Percentiles rank a stretch among this genome's conserved stretches.
phyloP scores from a whole-genome alignment of 2,329 filamentous ascomycete species.

The Cercospora sesami region DNA sequence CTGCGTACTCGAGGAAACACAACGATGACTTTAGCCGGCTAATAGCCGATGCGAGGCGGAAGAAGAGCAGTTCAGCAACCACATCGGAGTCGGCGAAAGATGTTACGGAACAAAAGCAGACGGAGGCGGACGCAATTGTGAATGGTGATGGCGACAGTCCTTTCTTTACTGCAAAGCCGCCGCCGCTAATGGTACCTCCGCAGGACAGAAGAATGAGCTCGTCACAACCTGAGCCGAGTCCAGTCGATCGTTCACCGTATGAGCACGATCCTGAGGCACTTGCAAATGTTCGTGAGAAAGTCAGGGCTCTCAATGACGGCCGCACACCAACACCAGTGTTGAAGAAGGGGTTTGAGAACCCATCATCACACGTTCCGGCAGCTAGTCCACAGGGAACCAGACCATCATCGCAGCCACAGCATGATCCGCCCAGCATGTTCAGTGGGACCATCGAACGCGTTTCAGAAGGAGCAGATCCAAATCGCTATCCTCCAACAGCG shows the following conservation, averaged over 20 bases:
- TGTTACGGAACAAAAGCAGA: background rate
- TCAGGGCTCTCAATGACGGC: slow-evolving; percentile 28
- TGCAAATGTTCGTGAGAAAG: slow-evolving; percentile 31
- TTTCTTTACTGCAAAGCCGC: slow-evolving; percentile 2
- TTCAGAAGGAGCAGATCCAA: slow-evolving; percentile 1
- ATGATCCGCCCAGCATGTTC: slow-evolving; percentile 15
- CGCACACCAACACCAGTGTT: slow-evolving; percentile 23
- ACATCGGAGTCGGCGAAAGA: slow-evolving; percentile 20
- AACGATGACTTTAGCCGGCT: slow-evolving; percentile 74
- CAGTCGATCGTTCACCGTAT: slow-evolving; percentile 27
- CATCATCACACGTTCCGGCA: background rate
- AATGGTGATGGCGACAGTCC: slow-evolving; percentile 25
- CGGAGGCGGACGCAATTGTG: slow-evolving; percentile 15
- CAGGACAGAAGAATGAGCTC: background rate
- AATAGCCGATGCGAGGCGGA: slow-evolving; percentile 71
- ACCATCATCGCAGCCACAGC: background rate
- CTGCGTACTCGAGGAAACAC: slow-evolving; percentile 72
- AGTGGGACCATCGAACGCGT: slow-evolving; percentile 8
- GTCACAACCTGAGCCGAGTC: background rate
- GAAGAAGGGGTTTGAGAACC: slow-evolving; percentile 28
- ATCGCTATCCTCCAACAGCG: background rate
- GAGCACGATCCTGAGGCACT: slow-evolving; percentile 32
- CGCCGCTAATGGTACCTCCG: slow-evolving; percentile 14
- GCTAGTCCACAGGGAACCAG: background rate
- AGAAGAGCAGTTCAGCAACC: slow-evolving; percentile 41